Conservation (phyloP, 371 early-diverging fungal genomes). For the Lichtheimia ramosa region DNA sequence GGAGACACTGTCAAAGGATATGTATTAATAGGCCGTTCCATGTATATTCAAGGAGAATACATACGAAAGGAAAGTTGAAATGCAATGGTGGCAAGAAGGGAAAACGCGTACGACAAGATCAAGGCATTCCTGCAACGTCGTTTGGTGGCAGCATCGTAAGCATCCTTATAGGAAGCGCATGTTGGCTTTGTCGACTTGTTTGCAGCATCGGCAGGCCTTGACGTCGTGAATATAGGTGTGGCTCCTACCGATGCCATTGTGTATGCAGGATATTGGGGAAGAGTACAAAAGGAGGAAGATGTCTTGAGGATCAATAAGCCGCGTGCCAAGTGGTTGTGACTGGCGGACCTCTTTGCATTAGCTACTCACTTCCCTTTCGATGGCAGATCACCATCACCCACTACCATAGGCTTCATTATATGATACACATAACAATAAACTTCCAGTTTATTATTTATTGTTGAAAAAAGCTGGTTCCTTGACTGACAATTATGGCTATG, state of each 20-base stretch:
- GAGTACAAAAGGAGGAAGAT: too few relatives aligned
- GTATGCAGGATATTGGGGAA: too few relatives aligned
- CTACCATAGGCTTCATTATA: too few relatives aligned
- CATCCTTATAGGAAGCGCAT: constrained; percentile 16
- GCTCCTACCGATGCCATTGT: neutral
- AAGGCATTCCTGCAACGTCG: constrained; percentile 6
- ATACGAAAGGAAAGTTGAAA: constrained; percentile 11
- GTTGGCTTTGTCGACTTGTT: constrained; percentile 3
- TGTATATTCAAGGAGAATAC: neutral
- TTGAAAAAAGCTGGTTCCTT: too few relatives aligned
- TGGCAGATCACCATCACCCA: too few relatives aligned
- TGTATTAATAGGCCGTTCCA: neutral
- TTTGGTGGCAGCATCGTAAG: neutral
- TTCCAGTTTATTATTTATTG: too few relatives aligned
- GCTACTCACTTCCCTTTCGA: too few relatives aligned
- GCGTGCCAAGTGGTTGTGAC: too few relatives aligned
- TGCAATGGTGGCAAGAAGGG: constrained; percentile 8
- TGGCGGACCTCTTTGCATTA: too few relatives aligned
- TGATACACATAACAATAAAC: too few relatives aligned
- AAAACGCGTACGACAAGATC: constrained; percentile 4
- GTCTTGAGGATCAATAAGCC: too few relatives aligned
- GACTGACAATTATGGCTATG: too few relatives aligned
- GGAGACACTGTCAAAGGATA: constrained; percentile 1
- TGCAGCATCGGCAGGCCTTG: neutral
- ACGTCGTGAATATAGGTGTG: neutral